A percentile compares a stretch with the other conserved stretches of the same genome.
Evolutionary conservation across 176 grass and related monocot genomes (phyloP).

Genomic region (Eleusine indica): DNA sequence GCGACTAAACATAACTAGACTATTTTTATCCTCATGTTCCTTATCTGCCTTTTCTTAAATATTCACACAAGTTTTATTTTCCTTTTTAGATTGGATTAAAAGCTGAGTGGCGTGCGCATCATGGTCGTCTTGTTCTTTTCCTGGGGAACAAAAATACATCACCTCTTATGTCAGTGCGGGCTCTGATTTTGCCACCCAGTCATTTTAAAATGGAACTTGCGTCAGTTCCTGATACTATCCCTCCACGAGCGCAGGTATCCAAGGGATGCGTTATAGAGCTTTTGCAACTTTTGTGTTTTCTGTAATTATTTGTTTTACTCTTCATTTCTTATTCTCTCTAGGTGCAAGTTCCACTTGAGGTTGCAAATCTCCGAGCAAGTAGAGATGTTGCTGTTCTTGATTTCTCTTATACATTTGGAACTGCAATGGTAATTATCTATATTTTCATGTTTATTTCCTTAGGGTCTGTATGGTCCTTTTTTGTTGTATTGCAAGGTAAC

Average conservation of each 20-base stretch:
- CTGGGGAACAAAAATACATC: conserved; percentile 95
- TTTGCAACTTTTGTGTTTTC: conserved; percentile 19
- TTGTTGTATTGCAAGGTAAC: conserved; percentile 27
- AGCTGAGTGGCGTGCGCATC: conserved; percentile 91
- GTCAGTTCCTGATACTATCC: conserved; percentile 84
- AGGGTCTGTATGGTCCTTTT: conserved; percentile 7
- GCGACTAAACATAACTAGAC: neutral
- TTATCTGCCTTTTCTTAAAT: conserved; percentile 18
- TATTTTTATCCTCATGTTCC: conserved; percentile 13
- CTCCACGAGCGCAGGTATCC: conserved; percentile 94
- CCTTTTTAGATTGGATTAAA: conserved; percentile 86
- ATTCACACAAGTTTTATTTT: conserved; percentile 4
- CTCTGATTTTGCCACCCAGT: conserved; percentile 77
- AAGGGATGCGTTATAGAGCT: conserved; percentile 17
- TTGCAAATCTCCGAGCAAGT: conserved; percentile 86
- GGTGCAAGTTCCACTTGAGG: conserved; percentile 97
- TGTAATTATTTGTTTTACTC: neutral
- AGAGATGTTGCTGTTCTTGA: conserved; percentile 98
- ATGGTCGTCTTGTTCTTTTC: conserved; percentile 91
- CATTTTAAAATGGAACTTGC: conserved; percentile 91
- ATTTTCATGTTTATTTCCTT: conserved; percentile 15
- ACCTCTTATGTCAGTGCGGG: conserved; percentile 65
- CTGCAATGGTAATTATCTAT: conserved; percentile 55
- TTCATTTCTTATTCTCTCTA: conserved; percentile 39
- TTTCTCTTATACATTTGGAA: conserved; percentile 94